phyloP scores from a whole-genome alignment of 176 grass and related monocot genomes.

The Leersia perrieri region DNA sequence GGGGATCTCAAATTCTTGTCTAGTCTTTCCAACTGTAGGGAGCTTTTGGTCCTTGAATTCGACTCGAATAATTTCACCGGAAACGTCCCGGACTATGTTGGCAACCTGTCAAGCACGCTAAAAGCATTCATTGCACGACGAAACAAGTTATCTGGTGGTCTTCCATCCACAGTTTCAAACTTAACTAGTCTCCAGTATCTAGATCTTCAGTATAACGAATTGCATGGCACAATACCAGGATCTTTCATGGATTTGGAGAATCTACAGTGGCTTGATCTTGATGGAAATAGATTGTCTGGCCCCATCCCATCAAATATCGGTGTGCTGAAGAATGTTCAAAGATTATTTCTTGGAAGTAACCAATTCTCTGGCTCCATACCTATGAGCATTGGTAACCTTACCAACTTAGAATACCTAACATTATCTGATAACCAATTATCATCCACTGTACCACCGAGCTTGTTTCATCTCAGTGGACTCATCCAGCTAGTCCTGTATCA shows the following conservation, averaged over 20 bases:
- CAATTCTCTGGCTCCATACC: not conserved
- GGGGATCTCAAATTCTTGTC: too few relatives aligned
- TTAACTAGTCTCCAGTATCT: rapidly evolving
- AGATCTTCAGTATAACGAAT: rapidly evolving
- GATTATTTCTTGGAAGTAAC: not conserved
- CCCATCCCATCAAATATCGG: not conserved
- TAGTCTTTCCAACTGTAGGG: too few relatives aligned
- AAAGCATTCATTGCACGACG: too few relatives aligned
- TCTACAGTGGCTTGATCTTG: not conserved
- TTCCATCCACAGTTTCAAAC: not conserved
- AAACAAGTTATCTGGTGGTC: too few relatives aligned
- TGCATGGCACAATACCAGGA: not conserved
- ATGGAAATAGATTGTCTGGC: not conserved
- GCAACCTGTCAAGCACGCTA: too few relatives aligned
- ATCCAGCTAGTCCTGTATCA: not conserved
- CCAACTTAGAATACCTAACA: not conserved
- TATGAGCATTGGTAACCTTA: not conserved
- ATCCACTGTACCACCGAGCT: not conserved
- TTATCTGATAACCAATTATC: not conserved
- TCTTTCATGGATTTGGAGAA: not conserved
- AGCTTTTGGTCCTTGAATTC: too few relatives aligned
- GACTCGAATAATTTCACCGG: too few relatives aligned
- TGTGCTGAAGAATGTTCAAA: not conserved
- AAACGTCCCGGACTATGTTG: too few relatives aligned
- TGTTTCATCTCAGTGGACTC: not conserved